phyloP scores from a whole-genome alignment of 2,329 filamentous ascomycete species.

The Trichoderma oligosporum region DNA sequence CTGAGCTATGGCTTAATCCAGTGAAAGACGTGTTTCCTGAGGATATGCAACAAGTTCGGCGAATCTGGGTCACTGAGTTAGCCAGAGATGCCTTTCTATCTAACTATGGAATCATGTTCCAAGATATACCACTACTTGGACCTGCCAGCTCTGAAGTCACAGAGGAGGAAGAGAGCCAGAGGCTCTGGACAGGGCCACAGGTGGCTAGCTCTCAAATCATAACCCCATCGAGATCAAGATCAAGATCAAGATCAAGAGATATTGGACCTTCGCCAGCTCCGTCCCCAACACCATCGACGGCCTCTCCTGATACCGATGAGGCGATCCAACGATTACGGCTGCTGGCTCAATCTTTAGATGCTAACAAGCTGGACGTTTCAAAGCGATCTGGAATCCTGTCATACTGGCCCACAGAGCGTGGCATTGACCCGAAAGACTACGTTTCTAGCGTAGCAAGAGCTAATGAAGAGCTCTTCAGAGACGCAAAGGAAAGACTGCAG shows the following conservation, averaged over 20 bases:
- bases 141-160: slow-evolving; percentile 17
- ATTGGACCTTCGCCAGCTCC: slow-evolving; percentile 27
- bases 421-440: slow-evolving; percentile 35
- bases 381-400: slow-evolving; percentile 33
- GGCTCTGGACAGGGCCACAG: slow-evolving; percentile 18
- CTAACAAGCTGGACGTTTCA: slow-evolving; percentile 27
- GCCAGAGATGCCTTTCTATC: slow-evolving; percentile 36
- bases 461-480: slow-evolving; percentile 35
- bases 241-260: slow-evolving; percentile 8
- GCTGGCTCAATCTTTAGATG: slow-evolving; percentile 31
- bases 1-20: slow-evolving; percentile 33
- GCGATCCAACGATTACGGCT: slow-evolving; percentile 36
- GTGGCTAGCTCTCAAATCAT: slow-evolving; percentile 8
- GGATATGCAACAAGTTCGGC: slow-evolving; percentile 26
- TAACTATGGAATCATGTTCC: slow-evolving; percentile 35
- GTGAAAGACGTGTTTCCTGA: slow-evolving; percentile 25
- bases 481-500: slow-evolving; percentile 33
- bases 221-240: slow-evolving; percentile 5
- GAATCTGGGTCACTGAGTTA: slow-evolving; percentile 32
- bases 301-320: slow-evolving; percentile 26
- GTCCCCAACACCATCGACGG: slow-evolving; percentile 22
- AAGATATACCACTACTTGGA: slow-evolving; percentile 32
- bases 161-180: slow-evolving; percentile 18
- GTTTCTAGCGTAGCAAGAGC: slow-evolving; percentile 38
- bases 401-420: slow-evolving; percentile 40